A percentile compares a stretch with the other conserved stretches of the same genome.
Evolutionary conservation across 306 rosid species (phyloP).

Genomic region (Comarum palustre): DNA sequence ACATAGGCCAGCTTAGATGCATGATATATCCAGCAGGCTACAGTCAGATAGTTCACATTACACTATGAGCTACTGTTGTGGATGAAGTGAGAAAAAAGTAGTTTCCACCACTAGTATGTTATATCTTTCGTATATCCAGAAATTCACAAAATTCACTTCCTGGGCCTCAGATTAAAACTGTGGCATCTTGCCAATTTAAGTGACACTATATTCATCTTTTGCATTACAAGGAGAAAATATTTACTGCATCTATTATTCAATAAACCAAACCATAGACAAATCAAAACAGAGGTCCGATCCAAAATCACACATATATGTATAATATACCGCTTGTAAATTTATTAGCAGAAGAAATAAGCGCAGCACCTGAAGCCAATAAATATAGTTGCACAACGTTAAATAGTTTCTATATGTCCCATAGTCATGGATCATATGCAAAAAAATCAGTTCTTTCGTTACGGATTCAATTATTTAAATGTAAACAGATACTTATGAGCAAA

Average conservation of each 20-base stretch:
- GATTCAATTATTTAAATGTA: not conserved
- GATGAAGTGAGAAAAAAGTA: not conserved
- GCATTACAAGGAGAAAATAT: not conserved
- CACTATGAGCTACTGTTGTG: not conserved
- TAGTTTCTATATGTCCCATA: not conserved
- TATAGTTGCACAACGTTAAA: not conserved
- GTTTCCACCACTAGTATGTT: not conserved
- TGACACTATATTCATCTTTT: not conserved
- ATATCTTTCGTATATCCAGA: not conserved
- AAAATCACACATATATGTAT: not conserved
- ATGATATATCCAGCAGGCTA: not conserved
- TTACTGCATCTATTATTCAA: not conserved
- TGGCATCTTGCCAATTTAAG: not conserved
- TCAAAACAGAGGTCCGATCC: not conserved
- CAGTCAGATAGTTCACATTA: not conserved
- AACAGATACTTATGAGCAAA: not conserved
- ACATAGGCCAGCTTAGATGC: conserved; percentile 6
- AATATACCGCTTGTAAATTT: not conserved
- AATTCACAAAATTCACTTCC: not conserved
- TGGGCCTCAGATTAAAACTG: not conserved
- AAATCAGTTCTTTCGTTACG: not conserved
- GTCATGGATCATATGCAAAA: not conserved
- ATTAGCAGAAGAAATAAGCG: not conserved
- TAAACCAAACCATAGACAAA: not conserved
- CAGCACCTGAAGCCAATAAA: not conserved